Evolutionary conservation across 371 early-diverging fungal species (phyloP).

Genomic region (Smittium culicis): DNA sequence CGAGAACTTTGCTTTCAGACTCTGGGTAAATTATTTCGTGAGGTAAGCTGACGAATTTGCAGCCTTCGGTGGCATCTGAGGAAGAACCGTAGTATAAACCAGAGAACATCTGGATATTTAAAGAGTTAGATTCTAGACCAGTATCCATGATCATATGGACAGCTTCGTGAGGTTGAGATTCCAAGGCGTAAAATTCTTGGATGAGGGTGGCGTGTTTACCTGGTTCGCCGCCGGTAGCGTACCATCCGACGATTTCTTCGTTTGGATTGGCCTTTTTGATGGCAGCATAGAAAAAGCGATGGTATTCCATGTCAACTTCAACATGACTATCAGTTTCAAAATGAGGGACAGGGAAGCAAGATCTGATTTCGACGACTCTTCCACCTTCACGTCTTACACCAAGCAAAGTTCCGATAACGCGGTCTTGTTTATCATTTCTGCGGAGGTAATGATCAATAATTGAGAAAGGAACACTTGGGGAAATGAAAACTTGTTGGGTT

Average conservation of each 20-base stretch:
- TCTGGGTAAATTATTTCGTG: conserved; percentile 78
- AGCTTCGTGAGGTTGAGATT: conserved; percentile 63
- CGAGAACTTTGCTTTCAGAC: conserved; percentile 59
- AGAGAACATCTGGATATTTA: conserved; percentile 62
- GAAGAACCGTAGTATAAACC: conserved; percentile 24
- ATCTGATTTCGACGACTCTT: conserved; percentile 69
- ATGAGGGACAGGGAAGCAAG: conserved; percentile 73
- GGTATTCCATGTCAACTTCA: conserved; percentile 77
- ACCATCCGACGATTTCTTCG: conserved; percentile 87
- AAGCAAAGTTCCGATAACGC: conserved; percentile 80
- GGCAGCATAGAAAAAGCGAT: conserved; percentile 66
- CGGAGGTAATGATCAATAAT: conserved; percentile 84
- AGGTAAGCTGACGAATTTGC: conserved; percentile 59
- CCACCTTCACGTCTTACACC: conserved; percentile 68
- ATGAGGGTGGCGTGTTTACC: conserved; percentile 64
- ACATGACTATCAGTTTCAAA: conserved; percentile 53
- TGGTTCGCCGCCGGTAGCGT: conserved; percentile 57
- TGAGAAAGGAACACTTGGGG: conserved; percentile 79
- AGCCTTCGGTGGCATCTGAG: conserved; percentile 19
- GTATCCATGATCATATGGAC: conserved; percentile 82
- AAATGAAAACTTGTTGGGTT: conserved; percentile 29
- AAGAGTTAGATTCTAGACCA: conserved; percentile 47
- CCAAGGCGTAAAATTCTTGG: conserved; percentile 74
- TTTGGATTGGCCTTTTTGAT: conserved; percentile 80
- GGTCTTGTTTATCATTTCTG: conserved; percentile 60